These are phyloP conservation scores for Globisporangium lucens DNA, from an alignment of 352 stramenopile genomes.

Conservation along the genomic window DNA sequence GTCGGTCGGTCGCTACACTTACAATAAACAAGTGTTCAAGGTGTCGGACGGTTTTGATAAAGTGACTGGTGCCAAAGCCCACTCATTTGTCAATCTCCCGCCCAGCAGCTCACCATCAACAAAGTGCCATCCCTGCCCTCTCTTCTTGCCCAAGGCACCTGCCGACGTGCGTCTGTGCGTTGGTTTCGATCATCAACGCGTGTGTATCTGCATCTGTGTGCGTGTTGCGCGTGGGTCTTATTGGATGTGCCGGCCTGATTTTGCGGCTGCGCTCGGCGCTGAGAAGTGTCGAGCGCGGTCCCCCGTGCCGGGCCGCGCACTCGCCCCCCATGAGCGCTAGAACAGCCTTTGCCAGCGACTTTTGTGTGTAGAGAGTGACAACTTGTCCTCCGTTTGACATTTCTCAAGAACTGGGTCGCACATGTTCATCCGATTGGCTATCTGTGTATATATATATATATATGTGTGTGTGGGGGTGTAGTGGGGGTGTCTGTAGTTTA, in stretches of 20 bases:
- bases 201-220: constrained; percentile 11
- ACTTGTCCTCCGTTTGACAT: constrained; percentile 39
- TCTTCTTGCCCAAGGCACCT: neutral
- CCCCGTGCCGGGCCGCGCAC: constrained; percentile 23
- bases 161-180: neutral
- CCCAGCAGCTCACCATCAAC: neutral
- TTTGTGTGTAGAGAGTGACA: constrained; percentile 84
- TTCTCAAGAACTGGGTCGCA: constrained; percentile 83
- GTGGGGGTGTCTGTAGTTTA: neutral
- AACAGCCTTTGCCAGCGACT: constrained; percentile 33
- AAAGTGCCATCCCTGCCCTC: neutral
- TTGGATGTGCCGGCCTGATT: constrained; percentile 14
- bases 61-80: constrained; percentile 10
- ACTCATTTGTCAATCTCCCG: constrained; percentile 1
- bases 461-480: neutral
- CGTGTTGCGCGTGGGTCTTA: constrained; percentile 9
- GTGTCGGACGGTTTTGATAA: neutral
- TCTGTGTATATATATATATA: too few species aligned
- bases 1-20: neutral
- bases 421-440: constrained; percentile 20
- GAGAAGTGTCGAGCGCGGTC: constrained; percentile 27
- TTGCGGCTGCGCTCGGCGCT: constrained; percentile 16
- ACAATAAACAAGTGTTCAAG: neutral
- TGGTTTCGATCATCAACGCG: neutral
- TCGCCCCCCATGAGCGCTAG: constrained; percentile 38